Evolutionary conservation across 148 eudicot genomes (phyloP).

Genomic region (Polygonum maritimum): DNA sequence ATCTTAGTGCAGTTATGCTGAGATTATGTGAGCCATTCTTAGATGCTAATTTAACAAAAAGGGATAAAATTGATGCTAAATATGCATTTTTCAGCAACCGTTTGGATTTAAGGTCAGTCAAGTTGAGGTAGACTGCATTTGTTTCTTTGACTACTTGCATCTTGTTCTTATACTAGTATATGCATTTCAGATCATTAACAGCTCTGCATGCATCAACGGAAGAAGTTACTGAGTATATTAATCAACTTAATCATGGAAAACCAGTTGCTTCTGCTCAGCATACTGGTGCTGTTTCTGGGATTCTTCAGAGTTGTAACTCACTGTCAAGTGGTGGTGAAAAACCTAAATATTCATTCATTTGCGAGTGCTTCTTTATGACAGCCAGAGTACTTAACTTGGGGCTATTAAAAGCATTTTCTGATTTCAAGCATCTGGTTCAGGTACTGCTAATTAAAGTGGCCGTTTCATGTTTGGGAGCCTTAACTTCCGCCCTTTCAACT

Average conservation of each 20-base stretch:
- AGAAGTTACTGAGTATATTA: slow-evolving; percentile 66
- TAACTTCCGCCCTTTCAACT: background rate
- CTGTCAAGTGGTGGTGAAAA: slow-evolving; percentile 28
- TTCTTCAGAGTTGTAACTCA: slow-evolving; percentile 30
- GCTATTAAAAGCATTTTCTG: slow-evolving; percentile 82
- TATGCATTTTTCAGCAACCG: slow-evolving; percentile 69
- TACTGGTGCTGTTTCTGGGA: slow-evolving; percentile 43
- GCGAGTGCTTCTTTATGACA: slow-evolving; percentile 99
- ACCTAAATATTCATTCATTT: slow-evolving; percentile 65
- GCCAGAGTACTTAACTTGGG: slow-evolving; percentile 96
- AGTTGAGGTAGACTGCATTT: background rate
- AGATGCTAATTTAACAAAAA: slow-evolving; percentile 70
- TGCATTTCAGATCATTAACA: slow-evolving; percentile 57
- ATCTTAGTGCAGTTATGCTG: slow-evolving; percentile 92
- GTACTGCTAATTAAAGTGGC: slow-evolving; percentile 19
- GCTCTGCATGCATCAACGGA: slow-evolving; percentile 97
- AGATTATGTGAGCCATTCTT: slow-evolving; percentile 90
- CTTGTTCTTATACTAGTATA: background rate
- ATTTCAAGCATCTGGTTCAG: slow-evolving; percentile 96
- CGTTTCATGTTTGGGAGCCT: background rate
- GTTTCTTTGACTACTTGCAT: slow-evolving; percentile 1
- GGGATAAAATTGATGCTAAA: slow-evolving; percentile 76
- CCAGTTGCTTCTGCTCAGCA: slow-evolving; percentile 19
- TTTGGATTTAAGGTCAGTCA: slow-evolving; percentile 60
- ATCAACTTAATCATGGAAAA: slow-evolving; percentile 28